A percentile compares a stretch with the other conserved stretches of the same genome.
phyloP scores from a whole-genome alignment of 1,139 yeast species.

The Yamadazyma siamensis region DNA sequence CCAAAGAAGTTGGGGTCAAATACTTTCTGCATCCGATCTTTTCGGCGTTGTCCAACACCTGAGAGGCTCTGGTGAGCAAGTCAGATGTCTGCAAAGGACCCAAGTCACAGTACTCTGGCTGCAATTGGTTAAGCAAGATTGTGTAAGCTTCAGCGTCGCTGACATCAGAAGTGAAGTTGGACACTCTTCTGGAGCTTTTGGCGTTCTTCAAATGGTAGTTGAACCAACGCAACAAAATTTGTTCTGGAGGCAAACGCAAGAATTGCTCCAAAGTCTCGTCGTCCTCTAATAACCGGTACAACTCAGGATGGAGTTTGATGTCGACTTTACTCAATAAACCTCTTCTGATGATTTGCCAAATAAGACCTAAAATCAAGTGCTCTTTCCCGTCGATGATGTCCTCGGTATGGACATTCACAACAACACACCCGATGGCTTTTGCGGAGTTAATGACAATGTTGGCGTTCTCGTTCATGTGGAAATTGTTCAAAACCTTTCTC shows the following conservation, averaged over 20 bases:
- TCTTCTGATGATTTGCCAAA: slow-evolving; percentile 97
- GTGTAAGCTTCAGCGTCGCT: slow-evolving; percentile 96
- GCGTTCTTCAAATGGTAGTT: slow-evolving; percentile 94
- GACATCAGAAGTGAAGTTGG: slow-evolving; percentile 83
- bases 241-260: slow-evolving; percentile 95
- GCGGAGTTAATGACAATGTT: slow-evolving; percentile 97
- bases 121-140: slow-evolving; percentile 80
- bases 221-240: slow-evolving; percentile 94
- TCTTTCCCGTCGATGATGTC: slow-evolving; percentile 97
- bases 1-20: slow-evolving; percentile 87
- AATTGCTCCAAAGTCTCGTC: slow-evolving; percentile 98
- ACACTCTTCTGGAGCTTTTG: slow-evolving; percentile 81
- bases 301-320: slow-evolving; percentile 93
- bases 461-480: slow-evolving; percentile 95
- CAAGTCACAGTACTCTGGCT: slow-evolving; percentile 77
- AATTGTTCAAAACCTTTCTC: slow-evolving; percentile 82
- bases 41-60: slow-evolving; percentile 82
- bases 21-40: slow-evolving; percentile 90
- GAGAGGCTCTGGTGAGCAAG: slow-evolving; percentile 78
- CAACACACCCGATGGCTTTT: slow-evolving; percentile 97
- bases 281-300: slow-evolving; percentile 89
- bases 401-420: slow-evolving; percentile 95
- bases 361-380: slow-evolving; percentile 89
- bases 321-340: slow-evolving; percentile 93
- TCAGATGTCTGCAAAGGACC: slow-evolving; percentile 78